Percentiles rank a stretch among this genome's conserved stretches.
These are phyloP conservation scores for Cryphonectria carpinicola DNA, from an alignment of 2,329 filamentous ascomycete genomes.

Conservation along the genomic window DNA sequence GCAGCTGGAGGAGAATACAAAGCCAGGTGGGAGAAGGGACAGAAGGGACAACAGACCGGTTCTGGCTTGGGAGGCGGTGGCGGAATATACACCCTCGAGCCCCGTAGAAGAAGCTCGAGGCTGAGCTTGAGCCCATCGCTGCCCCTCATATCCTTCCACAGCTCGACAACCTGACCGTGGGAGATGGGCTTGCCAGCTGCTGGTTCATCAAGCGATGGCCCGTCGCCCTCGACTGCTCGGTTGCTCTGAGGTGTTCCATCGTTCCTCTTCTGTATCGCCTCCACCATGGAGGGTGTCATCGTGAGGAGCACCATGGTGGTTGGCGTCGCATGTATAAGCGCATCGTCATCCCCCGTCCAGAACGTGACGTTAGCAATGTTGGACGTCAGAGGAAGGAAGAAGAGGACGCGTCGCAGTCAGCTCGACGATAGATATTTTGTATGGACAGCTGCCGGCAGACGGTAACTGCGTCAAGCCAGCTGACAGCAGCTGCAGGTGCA, in stretches of 20 bases:
- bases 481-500: neutral
- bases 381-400: neutral
- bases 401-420: constrained; percentile 2
- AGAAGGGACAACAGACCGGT: constrained; percentile 55
- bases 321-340: neutral
- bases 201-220: constrained; percentile 55
- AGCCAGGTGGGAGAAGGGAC: constrained; percentile 35
- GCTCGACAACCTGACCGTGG: constrained; percentile 68
- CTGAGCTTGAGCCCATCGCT: constrained; percentile 42
- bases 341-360: neutral
- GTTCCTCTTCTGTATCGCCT: constrained; percentile 54
- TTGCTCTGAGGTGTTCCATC: constrained; percentile 17
- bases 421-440: neutral
- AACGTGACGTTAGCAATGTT: neutral
- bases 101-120: constrained; percentile 73
- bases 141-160: constrained; percentile 58
- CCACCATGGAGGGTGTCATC: constrained; percentile 72
- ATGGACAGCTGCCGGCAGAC: neutral
- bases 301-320: constrained; percentile 73
- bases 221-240: constrained; percentile 41
- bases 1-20: neutral
- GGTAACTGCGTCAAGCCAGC: neutral
- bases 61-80: constrained; percentile 80
- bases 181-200: constrained; percentile 69
- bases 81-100: constrained; percentile 73